Conservation (phyloP, 805 yeast genomes). For the Starmera caribaea region DNA sequence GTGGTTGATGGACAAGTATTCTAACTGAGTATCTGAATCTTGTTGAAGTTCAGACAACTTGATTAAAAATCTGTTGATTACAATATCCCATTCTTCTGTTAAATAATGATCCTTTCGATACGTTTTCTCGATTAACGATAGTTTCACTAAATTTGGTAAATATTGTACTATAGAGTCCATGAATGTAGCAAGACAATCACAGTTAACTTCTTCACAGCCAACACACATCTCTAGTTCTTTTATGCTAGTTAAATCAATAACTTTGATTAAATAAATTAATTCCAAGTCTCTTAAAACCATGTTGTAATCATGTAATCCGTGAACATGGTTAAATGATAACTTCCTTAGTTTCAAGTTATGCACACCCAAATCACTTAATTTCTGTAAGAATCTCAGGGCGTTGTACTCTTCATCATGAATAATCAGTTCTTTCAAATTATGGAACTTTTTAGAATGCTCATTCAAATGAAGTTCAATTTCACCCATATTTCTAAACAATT, state of each 20-base stretch:
- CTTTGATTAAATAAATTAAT: conserved; percentile 18
- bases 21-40: conserved; percentile 16
- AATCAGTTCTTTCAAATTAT: conserved; percentile 15
- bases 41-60: conserved; percentile 21
- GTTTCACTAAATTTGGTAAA: conserved; percentile 13
- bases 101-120: conserved; percentile 35
- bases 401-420: conserved; percentile 28
- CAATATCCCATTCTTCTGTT: conserved; percentile 46
- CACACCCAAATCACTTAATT: conserved; percentile 10
- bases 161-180: conserved; percentile 26
- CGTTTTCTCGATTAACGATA: conserved; percentile 25
- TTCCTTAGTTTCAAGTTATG: conserved; percentile 17
- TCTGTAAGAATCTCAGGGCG: conserved; percentile 25
- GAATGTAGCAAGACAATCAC: conserved; percentile 38
- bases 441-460: conserved; percentile 1
- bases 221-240: conserved; percentile 38
- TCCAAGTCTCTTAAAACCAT: conserved; percentile 23
- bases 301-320: conserved; percentile 34
- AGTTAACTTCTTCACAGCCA: conserved; percentile 40
- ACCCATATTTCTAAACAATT: too few species aligned
- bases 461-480: too few species aligned
- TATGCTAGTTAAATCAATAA: conserved; percentile 22
- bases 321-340: conserved; percentile 34
- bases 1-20: conserved; percentile 43
- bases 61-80: conserved; percentile 32